Evolutionary conservation across 495 filamentous ascomycete species (phyloP), one percentile per base, ranked within the genome.

Genomic region (Filosporella fistucella): DNA sequence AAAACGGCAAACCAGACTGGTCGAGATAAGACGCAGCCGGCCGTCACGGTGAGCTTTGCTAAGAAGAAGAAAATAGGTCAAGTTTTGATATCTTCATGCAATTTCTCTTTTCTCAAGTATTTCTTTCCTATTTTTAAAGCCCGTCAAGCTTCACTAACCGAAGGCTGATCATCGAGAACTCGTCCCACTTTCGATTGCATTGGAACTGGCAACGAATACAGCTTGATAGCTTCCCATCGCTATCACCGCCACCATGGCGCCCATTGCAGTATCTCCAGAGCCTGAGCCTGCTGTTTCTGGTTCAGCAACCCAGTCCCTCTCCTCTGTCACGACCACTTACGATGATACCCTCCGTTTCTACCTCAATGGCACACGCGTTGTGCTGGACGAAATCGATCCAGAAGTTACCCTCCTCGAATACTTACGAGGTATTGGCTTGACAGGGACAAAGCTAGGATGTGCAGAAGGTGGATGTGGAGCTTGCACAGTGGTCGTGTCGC

Each of bases 381-480:
- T 80, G 1, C 71, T 97, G 7, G 45, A 50, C 21, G 40, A 55
- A n/a, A 70, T 88, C 48, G 88, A 96, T 59, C 91, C 91, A 0
- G 91, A 96, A 56, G 69, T 93, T n/a, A 97, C 91, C 0, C 73
- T 97, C 12, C 74, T 97, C 2, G 90, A 96, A 64, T 97, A 96
- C 57, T 73, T 97, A 26, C 74, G 91, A 35, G 85, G 85, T 3
- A 86, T 96, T 52, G 91, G 91, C 0, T 70, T 96, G 38, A 97
- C 91, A 33, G 75, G 84, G 21, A 79, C 79, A 25, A 83, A 83
- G 52, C 69, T 83, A 67, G 85, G 85, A 33, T 98, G 93, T 66
- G 89, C 88, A 17, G 93, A 98, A 71, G 93, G 93, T 51, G 93
- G 93, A 1, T 98, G 93, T 61, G 93, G 93, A 47, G 93, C 93